phyloP scores from a whole-genome alignment of 257 asterid genomes.

The Fraxinus americana region DNA sequence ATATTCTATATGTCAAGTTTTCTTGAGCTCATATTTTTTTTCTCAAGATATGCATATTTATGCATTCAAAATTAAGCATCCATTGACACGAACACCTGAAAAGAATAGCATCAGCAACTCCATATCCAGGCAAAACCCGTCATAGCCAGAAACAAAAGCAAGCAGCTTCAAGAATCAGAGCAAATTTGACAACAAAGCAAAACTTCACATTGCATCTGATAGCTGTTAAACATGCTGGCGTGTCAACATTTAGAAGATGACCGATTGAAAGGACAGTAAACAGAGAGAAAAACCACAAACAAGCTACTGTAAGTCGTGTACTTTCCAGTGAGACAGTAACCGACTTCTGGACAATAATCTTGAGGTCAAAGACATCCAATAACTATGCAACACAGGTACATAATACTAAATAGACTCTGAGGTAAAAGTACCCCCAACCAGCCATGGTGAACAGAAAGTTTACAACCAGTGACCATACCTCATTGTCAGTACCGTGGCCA shows the following conservation, averaged over 20 bases:
- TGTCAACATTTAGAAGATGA: background rate
- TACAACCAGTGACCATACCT: slow-evolving; percentile 51
- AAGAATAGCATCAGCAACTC: background rate
- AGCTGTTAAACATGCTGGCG: background rate
- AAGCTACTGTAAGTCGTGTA: background rate
- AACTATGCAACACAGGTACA: background rate
- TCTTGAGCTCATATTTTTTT: background rate
- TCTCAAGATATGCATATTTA: background rate
- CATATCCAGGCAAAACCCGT: background rate
- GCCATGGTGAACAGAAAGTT: background rate
- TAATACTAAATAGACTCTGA: background rate
- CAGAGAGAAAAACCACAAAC: background rate
- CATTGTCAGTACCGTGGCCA: slow-evolving; percentile 94
- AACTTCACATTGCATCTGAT: background rate
- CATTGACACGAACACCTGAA: background rate
- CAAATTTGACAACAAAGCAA: background rate
- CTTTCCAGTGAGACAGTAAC: background rate
- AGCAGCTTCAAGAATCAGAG: background rate
- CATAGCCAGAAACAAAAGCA: background rate
- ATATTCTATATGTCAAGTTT: background rate
- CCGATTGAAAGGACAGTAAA: background rate
- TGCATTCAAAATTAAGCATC: background rate
- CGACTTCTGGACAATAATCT: background rate
- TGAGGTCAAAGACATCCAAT: background rate
- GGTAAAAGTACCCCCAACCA: background rate